Percentiles rank a stretch among this genome's conserved stretches.
phyloP scores from a whole-genome alignment of 169 alveolate species.

The Plasmodium gaboni region DNA sequence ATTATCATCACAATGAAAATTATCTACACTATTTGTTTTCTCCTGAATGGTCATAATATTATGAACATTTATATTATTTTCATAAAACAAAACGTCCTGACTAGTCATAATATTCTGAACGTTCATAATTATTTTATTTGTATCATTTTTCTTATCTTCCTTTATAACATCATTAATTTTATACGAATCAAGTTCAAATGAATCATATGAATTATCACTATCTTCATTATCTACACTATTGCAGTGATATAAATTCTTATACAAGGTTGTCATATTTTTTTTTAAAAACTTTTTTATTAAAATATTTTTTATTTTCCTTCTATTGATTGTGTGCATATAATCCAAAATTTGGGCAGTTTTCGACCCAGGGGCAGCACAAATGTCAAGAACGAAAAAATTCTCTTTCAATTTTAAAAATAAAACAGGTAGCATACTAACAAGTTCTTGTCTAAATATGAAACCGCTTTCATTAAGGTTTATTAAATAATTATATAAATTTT shows the following conservation, averaged over 20 bases:
- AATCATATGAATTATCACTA: background rate
- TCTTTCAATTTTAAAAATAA: slow-evolving; percentile 91
- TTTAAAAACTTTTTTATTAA: slow-evolving; percentile 38
- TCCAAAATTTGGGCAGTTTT: slow-evolving; percentile 86
- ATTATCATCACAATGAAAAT: background rate
- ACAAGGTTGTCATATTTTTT: slow-evolving; percentile 6
- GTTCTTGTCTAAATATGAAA: slow-evolving; percentile 94
- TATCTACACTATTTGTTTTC: background rate
- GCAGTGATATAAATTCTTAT: background rate
- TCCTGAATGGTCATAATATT: background rate
- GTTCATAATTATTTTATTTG: background rate
- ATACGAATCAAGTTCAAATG: background rate
- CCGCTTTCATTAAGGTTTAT: slow-evolving; percentile 93
- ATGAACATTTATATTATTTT: background rate
- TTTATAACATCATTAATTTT: background rate
- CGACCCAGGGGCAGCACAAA: slow-evolving; percentile 98
- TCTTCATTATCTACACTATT: background rate
- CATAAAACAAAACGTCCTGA: background rate
- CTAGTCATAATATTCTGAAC: background rate
- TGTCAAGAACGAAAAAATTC: slow-evolving; percentile 92
- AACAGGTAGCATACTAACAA: slow-evolving; percentile 98
- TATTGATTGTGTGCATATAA: slow-evolving; percentile 67
- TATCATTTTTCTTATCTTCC: background rate
- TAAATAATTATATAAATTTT: slow-evolving; percentile 82
- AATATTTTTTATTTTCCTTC: slow-evolving; percentile 29